Base-by-base conservation (phyloP, 2,329 filamentous ascomycete genomes). In the Alternaria longipes region DNA sequence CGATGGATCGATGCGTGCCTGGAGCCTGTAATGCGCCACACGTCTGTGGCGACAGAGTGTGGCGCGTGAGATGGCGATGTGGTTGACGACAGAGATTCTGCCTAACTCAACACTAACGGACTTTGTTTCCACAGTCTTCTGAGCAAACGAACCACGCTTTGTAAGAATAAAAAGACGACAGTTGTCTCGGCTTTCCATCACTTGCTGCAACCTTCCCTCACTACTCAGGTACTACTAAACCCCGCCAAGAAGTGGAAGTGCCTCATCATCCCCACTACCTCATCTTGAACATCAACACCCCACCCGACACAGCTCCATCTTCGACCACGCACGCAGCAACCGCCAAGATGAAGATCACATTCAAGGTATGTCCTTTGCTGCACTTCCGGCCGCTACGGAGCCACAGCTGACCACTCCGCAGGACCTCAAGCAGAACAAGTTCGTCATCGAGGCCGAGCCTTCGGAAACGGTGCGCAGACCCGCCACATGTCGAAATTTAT, bases 381-480 rank as follows among this genome's bases (percentile, higher is more conserved):
- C 73, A 68, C 58, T 40, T 59, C 49, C 54, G 57, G 53, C 55
- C 60, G 30, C 60, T n/a, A 12, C 16, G 16, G 28, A 46, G 30
- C 46, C 22, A 32, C 36, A 62, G 62, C 73, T 76, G 18, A 78
- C 64, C 71, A 41, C 38, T 50, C 54, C 28, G 34, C 73, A 97
- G 94, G 95, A 99, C 84, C 87, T 99, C 77, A 98, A 97, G 86
- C 95, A 98, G 82, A 92, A 97, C 81, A 97, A 97, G 85, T 99
- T 99, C 83, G 89, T 90, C 76, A 91, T 99, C 84, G 94, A 98
- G 72, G 92, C 93, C 77, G 94, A 98, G 81, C 92, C 94, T 66
- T 90, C 91, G 68, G 94, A 97, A 79, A 91, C 92, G 80, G 94
- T 97, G 90, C 75, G 71, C 65, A 63, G 50, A 36, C 62, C 69